Evolutionary conservation across 1,284 basidiomycete genomes (phyloP), one percentile per base, ranked within the genome.

Genomic region (Pseudozyma pruni): DNA sequence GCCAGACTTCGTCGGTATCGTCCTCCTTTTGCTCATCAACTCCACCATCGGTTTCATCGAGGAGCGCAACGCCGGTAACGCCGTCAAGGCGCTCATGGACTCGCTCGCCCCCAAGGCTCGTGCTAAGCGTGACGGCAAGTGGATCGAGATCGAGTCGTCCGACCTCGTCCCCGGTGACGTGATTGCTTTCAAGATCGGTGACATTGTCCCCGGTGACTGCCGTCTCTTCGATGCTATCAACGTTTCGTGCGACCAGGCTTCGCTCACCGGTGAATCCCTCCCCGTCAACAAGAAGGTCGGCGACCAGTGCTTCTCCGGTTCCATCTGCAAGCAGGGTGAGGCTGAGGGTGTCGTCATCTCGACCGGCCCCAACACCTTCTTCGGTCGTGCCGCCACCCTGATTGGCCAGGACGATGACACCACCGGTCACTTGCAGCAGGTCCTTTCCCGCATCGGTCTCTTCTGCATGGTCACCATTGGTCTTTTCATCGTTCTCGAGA

Each of bases 11-110:
- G 88, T 93, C 85, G 94, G 94, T 89, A 98, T 98, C 86, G 86
- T 96, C 78, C 86, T 93, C 56, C 88, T 98, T 19, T 86, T 98
- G 35, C 86, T 97, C 84, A 87, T 94, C 89, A 98, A 98, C 89
- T 96, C 94, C 10, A 87, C 89, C 51, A 97, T 98, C 81, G 94
- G 95, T 88, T 98, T 94, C 89, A 92, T 96, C 86, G 94, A 98
- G 85, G 95, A 98, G 85, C 88, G 90, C 63, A 93, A 93, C 81
- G 94, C 94, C 49, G 94, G 94, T 85, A 96, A 98, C 84, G 94
- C 94, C 35, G 94, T 98, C 86, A 97, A 96, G 86, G 94, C 94
- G 13, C 91, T 98, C 75, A 98, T 97, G 94, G 94, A 97, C 84
- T 97, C 94, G 16, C 91, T 98, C 72, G 94, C 95, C 19, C 95